Evolutionary conservation across 139 green algal genomes (phyloP), one percentile per base, ranked within the genome.

Genomic region (Pleodorina starrii): DNA sequence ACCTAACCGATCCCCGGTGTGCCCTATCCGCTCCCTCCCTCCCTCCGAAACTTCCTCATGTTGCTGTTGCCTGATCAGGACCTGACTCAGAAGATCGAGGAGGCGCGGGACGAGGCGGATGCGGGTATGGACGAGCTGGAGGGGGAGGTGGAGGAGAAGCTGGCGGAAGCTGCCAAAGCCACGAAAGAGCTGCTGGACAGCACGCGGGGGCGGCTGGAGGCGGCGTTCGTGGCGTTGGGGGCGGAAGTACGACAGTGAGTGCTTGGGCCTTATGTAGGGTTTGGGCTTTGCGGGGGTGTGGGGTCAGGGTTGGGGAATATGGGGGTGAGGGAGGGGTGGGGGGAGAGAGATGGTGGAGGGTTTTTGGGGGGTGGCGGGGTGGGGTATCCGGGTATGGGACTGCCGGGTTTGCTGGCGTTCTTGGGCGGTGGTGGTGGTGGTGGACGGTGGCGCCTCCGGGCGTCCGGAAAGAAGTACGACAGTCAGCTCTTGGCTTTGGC

Each of bases 161-260:
- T 69, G 42, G 57, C 25, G 51, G 79, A 32, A 0, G 14, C 51
- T 2, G 2, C 6, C 5, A 48, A 43, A 59, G 46, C 23, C 25
- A 38, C 38, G 81, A 29, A 50, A 43, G 60, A 38, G 14, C 32
- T 23, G 19, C 38, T 75, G 54, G 51, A 54, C 44, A 60, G 16
- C 35, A 50, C 12, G 14, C 50, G 32, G 17, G 50, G 21, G 0
- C 46, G 50, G 1, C 32, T 84, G 42, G 79, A 75, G 44, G 43
- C 42, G 43, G 60, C 17, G 32, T 46, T 86, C n/a, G 59, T 75
- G 80, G 59, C 80, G 17, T 27, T 86, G 40, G 59, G 59, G 2
- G 29, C 32, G 54, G 59, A 86, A 68, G 10, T 86, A 43, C 25
- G 42, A 2, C 35, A 44, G 80, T 86, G 42, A 60, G 80, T 44